Evolutionary conservation across 371 early-diverging fungal genomes (phyloP).

Genomic region (Apophysomyces trapeziformis): DNA sequence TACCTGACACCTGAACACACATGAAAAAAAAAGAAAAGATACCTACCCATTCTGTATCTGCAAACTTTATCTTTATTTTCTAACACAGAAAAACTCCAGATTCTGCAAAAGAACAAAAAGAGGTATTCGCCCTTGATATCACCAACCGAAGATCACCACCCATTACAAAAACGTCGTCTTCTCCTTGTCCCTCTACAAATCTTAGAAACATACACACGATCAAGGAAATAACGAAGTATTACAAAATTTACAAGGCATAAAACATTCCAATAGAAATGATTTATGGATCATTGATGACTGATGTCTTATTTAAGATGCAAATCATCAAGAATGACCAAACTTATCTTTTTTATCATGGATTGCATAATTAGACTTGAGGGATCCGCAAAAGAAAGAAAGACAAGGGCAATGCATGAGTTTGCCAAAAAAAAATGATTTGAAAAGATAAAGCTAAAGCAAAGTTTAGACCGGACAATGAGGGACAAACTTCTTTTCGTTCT

Average conservation of each 20-base stretch:
- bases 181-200: too few species aligned
- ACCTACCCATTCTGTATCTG: background rate
- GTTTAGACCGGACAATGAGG: conserved; percentile 1
- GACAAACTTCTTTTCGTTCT: background rate
- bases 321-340: background rate
- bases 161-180: too few species aligned
- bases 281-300: too few species aligned
- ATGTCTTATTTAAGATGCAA: too few species aligned
- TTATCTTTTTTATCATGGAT: background rate
- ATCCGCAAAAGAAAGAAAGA: background rate
- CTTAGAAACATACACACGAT: too few species aligned
- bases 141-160: background rate
- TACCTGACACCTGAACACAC: conserved; percentile 2
- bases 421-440: background rate
- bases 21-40: background rate
- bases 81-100: conserved; percentile 7
- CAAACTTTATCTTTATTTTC: conserved; percentile 11
- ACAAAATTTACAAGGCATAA: too few species aligned
- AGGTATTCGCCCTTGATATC: background rate
- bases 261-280: too few species aligned
- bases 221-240: too few species aligned
- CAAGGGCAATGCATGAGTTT: conserved; percentile 2
- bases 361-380: background rate
- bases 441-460: conserved; percentile 10
- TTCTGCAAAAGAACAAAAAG: background rate